Conservation (phyloP, 495 filamentous ascomycete species). For the Aspergillus biplanus region DNA sequence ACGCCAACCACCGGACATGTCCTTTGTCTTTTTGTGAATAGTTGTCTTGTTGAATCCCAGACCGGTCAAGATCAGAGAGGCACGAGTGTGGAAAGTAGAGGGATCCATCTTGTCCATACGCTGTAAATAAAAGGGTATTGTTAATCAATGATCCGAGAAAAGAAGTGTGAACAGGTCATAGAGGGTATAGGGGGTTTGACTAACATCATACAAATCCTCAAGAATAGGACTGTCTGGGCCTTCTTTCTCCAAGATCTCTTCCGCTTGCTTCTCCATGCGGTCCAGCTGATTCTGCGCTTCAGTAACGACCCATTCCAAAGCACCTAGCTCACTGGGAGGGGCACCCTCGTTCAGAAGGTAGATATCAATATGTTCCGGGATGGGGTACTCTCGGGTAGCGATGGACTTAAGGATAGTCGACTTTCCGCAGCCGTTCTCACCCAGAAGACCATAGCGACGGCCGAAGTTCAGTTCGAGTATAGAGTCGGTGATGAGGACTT, state of each 20-base stretch:
- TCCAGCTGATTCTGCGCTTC: slow-evolving; percentile 95
- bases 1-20: slow-evolving; percentile 99
- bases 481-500: slow-evolving; percentile 90
- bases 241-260: slow-evolving; percentile 87
- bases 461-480: slow-evolving; percentile 92
- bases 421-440: slow-evolving; percentile 99
- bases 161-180: background rate
- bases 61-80: slow-evolving; percentile 96
- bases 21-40: slow-evolving; percentile 98
- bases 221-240: slow-evolving; percentile 91
- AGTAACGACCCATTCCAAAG: slow-evolving; percentile 94
- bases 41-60: slow-evolving; percentile 98
- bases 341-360: slow-evolving; percentile 98
- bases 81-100: slow-evolving; percentile 97
- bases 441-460: slow-evolving; percentile 90
- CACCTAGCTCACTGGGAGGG: slow-evolving; percentile 84
- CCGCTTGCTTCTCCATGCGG: slow-evolving; percentile 81
- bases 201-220: slow-evolving; percentile 94
- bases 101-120: slow-evolving; percentile 99
- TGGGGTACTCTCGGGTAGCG: slow-evolving; percentile 87
- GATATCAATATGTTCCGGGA: slow-evolving; percentile 97
- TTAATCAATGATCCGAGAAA: slow-evolving; percentile 32
- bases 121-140: slow-evolving; percentile 43
- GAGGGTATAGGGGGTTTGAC: slow-evolving; percentile 30
- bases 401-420: slow-evolving; percentile 96